Base-by-base conservation (phyloP, 768 basidiomycete genomes). In the Suillus spraguei region DNA sequence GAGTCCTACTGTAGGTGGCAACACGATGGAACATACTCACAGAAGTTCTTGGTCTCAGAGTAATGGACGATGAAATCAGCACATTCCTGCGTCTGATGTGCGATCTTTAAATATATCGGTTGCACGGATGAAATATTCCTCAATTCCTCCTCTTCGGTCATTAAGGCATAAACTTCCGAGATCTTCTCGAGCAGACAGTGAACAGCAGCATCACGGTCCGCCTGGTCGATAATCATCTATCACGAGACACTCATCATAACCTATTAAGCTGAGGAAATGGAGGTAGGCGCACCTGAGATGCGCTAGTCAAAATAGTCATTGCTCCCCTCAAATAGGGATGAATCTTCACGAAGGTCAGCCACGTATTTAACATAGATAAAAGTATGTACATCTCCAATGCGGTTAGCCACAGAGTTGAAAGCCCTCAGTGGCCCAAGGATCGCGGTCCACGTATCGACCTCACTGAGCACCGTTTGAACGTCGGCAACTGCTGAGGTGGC, bases 11-110 rank as follows among this genome's bases (percentile, higher is more conserved):
- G 38, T 41, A 9, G 11, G 33, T 7, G 5, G n/a, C 16, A 16
- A 13, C 7, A 35, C 5, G 32, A 20, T 24, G 16, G 5, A 28
- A 24, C 52, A 9, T 22, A 54, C 64, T 38, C 41, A 65, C 64
- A 58, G 39, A 65, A 65, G 22, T 5, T 58, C 55, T 65, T 65
- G 20, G 24, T 60, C 13, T 61, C 65, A 8, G 64, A 47, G 44
- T 65, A 65, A 20, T 33, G 47, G 33, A 17, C 33, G 17, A 65
- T 54, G 58, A 65, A 65, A 24, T 65, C 24, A 36, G 56, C 56
- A 35, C 65, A 65, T 24, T 65, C 64, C 2, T 38, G 35, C 28
- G 64, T 60, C 41, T 60, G 46, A 22, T 65, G 55, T 13, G 59
- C 64, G 33, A 60, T 59, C 22, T 49, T 47, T 4, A 33, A n/a